Evolutionary conservation across 2,329 filamentous ascomycete genomes (phyloP).

Genomic region (Cryphonectria parasitica): DNA sequence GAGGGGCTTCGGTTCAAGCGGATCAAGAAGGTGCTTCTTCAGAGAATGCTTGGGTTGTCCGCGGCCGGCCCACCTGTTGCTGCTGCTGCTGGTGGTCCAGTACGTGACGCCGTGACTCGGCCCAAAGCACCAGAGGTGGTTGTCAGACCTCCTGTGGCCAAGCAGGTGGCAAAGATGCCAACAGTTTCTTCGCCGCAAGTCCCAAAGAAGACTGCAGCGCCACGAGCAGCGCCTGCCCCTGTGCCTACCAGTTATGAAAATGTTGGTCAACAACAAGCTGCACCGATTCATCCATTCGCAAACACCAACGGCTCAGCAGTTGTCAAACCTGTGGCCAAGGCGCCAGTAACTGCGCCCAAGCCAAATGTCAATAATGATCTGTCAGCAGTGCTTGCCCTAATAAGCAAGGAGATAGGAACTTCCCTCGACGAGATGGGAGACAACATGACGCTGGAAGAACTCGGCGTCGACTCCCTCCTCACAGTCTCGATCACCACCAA

Average conservation of each 20-base stretch:
- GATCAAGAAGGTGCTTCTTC: slow-evolving; percentile 4
- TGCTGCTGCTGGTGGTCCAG: not conserved
- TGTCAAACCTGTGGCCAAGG: not conserved
- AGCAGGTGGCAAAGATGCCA: not conserved
- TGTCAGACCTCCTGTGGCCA: not conserved
- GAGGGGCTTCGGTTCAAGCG: not conserved
- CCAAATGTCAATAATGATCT: not conserved
- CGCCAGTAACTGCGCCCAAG: not conserved
- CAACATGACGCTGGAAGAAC: not conserved
- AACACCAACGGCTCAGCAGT: not conserved
- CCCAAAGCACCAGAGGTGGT: not conserved
- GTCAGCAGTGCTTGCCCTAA: not conserved
- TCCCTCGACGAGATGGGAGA: not conserved
- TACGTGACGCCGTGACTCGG: not conserved
- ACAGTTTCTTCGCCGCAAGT: not conserved
- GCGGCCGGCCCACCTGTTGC: not conserved
- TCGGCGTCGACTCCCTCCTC: not conserved
- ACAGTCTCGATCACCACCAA: not conserved
- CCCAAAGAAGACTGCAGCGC: not conserved
- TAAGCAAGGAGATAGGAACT: not conserved
- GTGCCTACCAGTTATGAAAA: not conserved
- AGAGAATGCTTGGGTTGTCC: not conserved
- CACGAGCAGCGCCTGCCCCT: too few relatives aligned
- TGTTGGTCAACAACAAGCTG: not conserved
- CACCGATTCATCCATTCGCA: not conserved